Evolutionary conservation across 257 asterid species (phyloP).

Genomic region (Solanum paucissectum): DNA sequence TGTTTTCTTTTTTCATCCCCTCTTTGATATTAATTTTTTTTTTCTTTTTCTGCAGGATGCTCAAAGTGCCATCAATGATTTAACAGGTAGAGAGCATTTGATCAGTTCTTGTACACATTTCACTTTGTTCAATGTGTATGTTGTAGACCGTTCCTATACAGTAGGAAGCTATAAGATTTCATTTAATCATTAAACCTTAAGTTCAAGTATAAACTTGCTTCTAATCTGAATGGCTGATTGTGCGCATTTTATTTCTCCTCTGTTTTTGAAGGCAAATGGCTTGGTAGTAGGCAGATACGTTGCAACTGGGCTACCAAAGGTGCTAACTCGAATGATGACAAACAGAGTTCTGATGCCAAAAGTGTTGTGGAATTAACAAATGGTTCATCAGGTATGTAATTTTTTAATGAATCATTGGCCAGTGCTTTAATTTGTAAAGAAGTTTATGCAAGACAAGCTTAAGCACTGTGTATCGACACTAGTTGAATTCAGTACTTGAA

Average conservation of each 20-base stretch:
- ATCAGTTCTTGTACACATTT: not conserved
- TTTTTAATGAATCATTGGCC: not conserved
- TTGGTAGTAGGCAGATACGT: constrained; percentile 91
- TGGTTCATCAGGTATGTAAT: constrained; percentile 55
- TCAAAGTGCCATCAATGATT: constrained; percentile 80
- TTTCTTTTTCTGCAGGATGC: constrained; percentile 61
- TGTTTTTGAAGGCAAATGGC: constrained; percentile 67
- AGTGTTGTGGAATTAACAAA: constrained; percentile 73
- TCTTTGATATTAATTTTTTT: not conserved
- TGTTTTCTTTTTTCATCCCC: not conserved
- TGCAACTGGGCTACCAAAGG: constrained; percentile 97
- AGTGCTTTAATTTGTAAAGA: not conserved
- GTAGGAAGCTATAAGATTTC: not conserved
- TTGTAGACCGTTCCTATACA: not conserved
- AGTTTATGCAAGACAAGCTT: not conserved
- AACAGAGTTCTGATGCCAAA: constrained; percentile 63
- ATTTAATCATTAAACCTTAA: not conserved
- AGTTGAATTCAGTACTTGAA: not conserved
- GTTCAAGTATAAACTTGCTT: not conserved
- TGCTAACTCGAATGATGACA: constrained; percentile 63
- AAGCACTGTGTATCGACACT: not conserved
- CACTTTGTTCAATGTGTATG: not conserved
- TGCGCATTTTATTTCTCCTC: not conserved
- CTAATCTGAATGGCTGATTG: constrained; percentile 1
- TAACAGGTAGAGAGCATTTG: constrained; percentile 48